These are phyloP conservation scores for Rehmannia glutinosa DNA, from an alignment of 257 asterid species.

Conservation along the genomic window DNA sequence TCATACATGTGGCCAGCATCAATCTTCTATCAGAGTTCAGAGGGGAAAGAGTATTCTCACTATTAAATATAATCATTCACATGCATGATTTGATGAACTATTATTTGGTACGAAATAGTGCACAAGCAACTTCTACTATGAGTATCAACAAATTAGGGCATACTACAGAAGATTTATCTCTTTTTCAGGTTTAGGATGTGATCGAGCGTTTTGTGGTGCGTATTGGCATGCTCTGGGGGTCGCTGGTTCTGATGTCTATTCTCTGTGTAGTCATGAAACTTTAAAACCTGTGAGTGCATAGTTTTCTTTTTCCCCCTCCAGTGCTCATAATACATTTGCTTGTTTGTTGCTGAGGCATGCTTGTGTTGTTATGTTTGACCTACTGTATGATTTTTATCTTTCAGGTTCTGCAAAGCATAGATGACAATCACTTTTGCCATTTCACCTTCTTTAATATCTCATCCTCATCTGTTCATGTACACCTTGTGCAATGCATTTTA, in stretches of 20 bases:
- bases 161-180: not conserved
- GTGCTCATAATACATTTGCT: not conserved
- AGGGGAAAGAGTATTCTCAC: too few relatives aligned
- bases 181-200: constrained; percentile 88
- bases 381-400: not conserved
- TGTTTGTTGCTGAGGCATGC: constrained; percentile 1
- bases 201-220: constrained; percentile 95
- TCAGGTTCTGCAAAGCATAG: too few relatives aligned
- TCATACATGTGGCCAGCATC: too few relatives aligned
- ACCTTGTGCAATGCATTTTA: not conserved
- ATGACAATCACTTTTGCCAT: not conserved
- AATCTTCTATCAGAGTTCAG: too few relatives aligned
- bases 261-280: constrained; percentile 62
- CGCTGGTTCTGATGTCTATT: constrained; percentile 37
- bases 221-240: constrained; percentile 86
- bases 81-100: too few relatives aligned
- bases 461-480: not conserved
- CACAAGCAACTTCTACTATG: not conserved
- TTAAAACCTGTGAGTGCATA: constrained; percentile 66
- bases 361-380: not conserved
- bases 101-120: too few relatives aligned
- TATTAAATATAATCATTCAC: too few relatives aligned
- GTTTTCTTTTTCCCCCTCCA: not conserved
- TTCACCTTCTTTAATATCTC: not conserved
- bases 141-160: not conserved